These are phyloP conservation scores for Viola pubescens DNA, from an alignment of 441 rosid species.

Conservation along the genomic window DNA sequence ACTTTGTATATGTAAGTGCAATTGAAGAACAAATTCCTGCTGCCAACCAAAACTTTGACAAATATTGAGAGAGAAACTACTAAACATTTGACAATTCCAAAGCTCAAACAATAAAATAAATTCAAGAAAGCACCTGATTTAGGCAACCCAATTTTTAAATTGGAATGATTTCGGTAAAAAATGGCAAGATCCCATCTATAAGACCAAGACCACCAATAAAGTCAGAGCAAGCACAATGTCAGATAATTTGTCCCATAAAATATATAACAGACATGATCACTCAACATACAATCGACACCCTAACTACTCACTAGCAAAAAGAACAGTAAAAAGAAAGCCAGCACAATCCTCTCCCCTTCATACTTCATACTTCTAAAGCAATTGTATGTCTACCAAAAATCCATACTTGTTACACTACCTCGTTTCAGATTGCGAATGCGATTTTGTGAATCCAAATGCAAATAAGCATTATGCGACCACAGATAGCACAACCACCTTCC, in stretches of 20 bases:
- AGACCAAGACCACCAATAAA: conserved; percentile 2
- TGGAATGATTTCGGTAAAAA: neutral
- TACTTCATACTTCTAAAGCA: too few species aligned
- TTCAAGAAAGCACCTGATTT: neutral
- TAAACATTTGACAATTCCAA: conserved; percentile 5
- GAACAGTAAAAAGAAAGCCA: too few species aligned
- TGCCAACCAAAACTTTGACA: conserved; percentile 18
- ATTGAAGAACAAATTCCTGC: neutral
- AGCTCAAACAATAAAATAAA: neutral
- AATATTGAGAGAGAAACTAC: neutral
- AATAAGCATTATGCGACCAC: too few species aligned
- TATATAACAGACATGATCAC: neutral
- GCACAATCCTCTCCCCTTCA: too few species aligned
- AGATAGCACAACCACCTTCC: too few species aligned
- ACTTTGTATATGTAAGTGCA: neutral
- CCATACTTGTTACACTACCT: too few species aligned
- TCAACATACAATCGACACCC: neutral
- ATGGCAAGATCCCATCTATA: conserved; percentile 5
- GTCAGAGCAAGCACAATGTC: neutral
- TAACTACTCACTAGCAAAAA: too few species aligned
- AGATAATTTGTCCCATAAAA: neutral
- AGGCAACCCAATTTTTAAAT: neutral
- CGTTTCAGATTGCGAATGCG: too few species aligned
- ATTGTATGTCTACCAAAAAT: too few species aligned
- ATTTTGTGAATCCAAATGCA: too few species aligned